Evolutionary conservation across 306 rosid genomes (phyloP).

Genomic region (Rosa rugosa): DNA sequence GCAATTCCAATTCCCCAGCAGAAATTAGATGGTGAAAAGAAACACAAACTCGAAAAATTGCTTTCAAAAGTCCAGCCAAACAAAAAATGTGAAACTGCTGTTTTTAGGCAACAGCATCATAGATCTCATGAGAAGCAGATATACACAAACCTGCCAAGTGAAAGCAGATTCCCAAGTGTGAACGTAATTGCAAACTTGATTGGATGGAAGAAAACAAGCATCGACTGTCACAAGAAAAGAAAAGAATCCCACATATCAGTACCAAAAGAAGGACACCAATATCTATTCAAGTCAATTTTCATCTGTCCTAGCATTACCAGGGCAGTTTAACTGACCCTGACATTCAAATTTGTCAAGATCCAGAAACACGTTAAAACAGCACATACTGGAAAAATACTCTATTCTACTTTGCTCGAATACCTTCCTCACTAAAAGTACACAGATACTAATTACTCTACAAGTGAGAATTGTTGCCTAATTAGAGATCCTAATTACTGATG

Average conservation of each 20-base stretch:
- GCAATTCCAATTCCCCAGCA: not conserved
- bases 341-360: not conserved
- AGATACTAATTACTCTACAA: not conserved
- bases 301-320: not conserved
- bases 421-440: not conserved
- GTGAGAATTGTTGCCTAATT: not conserved
- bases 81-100: not conserved
- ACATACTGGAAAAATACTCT: not conserved
- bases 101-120: not conserved
- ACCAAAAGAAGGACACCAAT: not conserved
- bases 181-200: constrained; percentile 86
- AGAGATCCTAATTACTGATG: not conserved
- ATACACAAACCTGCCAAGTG: constrained; percentile 82
- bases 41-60: not conserved
- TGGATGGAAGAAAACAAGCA: constrained; percentile 91
- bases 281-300: not conserved
- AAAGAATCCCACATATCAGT: constrained; percentile 33
- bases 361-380: not conserved
- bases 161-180: constrained; percentile 92
- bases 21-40: not conserved
- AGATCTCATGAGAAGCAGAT: constrained; percentile 9
- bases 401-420: not conserved
- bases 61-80: not conserved
- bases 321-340: not conserved
- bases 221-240: constrained; percentile 59